Conservation (phyloP, 352 stramenopile species). For the Phytophthora aleatoria region DNA sequence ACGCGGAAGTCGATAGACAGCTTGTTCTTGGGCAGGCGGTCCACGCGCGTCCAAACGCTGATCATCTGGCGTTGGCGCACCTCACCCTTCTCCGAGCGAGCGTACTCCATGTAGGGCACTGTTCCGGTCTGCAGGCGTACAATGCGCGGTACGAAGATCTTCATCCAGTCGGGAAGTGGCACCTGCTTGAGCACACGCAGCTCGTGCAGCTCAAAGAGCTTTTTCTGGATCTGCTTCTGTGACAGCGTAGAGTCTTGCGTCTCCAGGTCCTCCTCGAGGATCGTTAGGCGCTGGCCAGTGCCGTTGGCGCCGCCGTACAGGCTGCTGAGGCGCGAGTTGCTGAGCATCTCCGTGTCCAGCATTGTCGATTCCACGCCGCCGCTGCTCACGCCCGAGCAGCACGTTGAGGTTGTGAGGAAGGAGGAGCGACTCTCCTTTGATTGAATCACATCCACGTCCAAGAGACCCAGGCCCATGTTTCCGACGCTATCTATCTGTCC, state of each 20-base stretch:
- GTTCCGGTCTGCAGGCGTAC: slow-evolving; percentile 65
- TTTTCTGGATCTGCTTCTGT: slow-evolving; percentile 56
- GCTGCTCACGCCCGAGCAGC: slow-evolving; percentile 43
- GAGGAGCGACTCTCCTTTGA: slow-evolving; percentile 50
- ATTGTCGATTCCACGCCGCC: slow-evolving; percentile 38
- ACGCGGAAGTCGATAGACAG: slow-evolving; percentile 69
- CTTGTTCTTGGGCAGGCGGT: slow-evolving; percentile 73
- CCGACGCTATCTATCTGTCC: slow-evolving; percentile 5
- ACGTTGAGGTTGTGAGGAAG: slow-evolving; percentile 56
- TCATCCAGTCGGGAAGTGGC: slow-evolving; percentile 73
- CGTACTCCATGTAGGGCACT: slow-evolving; percentile 71
- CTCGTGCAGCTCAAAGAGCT: slow-evolving; percentile 50
- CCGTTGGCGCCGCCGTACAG: slow-evolving; percentile 34
- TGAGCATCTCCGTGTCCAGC: slow-evolving; percentile 43
- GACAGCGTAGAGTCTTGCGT: slow-evolving; percentile 24
- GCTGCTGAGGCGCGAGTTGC: slow-evolving; percentile 41
- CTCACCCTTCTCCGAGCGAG: slow-evolving; percentile 52
- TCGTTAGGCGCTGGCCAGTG: slow-evolving; percentile 29
- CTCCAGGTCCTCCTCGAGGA: slow-evolving; percentile 41
- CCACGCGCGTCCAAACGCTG: slow-evolving; percentile 56
- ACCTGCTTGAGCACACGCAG: slow-evolving; percentile 73
- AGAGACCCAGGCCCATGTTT: slow-evolving; percentile 20
- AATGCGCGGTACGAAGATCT: slow-evolving; percentile 72
- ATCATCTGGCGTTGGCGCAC: slow-evolving; percentile 70
- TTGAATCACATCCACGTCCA: slow-evolving; percentile 23